Evolutionary conservation across 208 protist species (phyloP), one percentile per base, ranked within the genome.

Genomic region (Crithidia mellificae): DNA sequence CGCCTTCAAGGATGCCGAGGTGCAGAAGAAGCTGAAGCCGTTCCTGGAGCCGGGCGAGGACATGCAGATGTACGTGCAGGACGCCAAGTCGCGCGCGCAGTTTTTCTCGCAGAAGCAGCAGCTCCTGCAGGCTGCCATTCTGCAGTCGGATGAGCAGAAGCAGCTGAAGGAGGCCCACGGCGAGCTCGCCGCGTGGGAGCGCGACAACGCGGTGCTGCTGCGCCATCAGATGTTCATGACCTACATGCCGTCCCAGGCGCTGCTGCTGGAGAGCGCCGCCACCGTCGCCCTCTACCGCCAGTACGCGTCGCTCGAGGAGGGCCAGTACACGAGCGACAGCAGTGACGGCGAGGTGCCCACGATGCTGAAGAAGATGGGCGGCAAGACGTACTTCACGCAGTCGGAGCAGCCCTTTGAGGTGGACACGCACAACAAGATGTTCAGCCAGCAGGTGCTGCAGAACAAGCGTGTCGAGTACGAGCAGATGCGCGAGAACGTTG

Each of bases 201-300:
- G 75, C 12, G 82, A 89, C 43, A 91, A 93, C 56, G 87, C 84
- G n/a, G 81, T 91, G 20, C 84, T 91, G 39, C 73, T 94, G 46
- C 85, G 85, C 14, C 88, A 92, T 56, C 85, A 83, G 63, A 90
- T 91, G 85, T 94, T 94, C 71, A 92, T 92, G 88, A 83, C 84
- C 11, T 90, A 91, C 75, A 82, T 81, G 57, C 88, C 88, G 9
- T 88, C 88, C 14, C 75, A 84, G 67, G 80, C 84, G 9, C 76
- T 93, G 39, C 76, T 93, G 44, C 80, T 93, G 19, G 84, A 93
- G 74, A 87, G 80, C 50, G 88, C 88, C 39, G 85, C 84, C 14
- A 93, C 88, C 17, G 83, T 93, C 41, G 82, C 88, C 32, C 80
- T 93, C 15, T 93, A 93, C 66, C 84, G 88, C n/a, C 84, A 93